Conservation (phyloP, 148 eudicot genomes). For the Nyssa sinensis region DNA sequence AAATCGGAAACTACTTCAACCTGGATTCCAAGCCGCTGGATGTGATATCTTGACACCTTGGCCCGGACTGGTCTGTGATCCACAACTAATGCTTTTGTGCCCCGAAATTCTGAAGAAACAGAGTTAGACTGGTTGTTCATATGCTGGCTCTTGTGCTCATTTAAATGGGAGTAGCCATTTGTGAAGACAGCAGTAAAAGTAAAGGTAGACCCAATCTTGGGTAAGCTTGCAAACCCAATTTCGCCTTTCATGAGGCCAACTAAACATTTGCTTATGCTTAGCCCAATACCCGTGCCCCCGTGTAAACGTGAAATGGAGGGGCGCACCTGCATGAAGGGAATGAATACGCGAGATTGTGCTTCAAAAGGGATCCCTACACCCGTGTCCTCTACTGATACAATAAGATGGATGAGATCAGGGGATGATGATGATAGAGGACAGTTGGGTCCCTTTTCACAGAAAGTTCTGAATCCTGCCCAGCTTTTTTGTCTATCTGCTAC, state of each 20-base stretch:
- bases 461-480: constrained; percentile 68
- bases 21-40: constrained; percentile 69
- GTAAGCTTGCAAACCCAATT: constrained; percentile 73
- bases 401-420: constrained; percentile 47
- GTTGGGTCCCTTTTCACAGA: constrained; percentile 37
- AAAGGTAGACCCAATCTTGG: constrained; percentile 78
- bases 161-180: constrained; percentile 30
- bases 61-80: constrained; percentile 72
- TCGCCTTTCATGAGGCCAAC: constrained; percentile 89
- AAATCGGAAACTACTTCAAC: constrained; percentile 60
- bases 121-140: constrained; percentile 35
- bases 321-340: constrained; percentile 98
- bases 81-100: constrained; percentile 73
- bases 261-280: constrained; percentile 95
- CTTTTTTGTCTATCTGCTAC: constrained; percentile 69
- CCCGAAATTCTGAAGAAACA: constrained; percentile 51
- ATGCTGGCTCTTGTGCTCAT: constrained; percentile 39
- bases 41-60: constrained; percentile 74
- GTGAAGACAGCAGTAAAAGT: constrained; percentile 74
- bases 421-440: constrained; percentile 36
- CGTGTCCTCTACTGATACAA: constrained; percentile 93
- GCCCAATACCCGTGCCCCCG: constrained; percentile 96
- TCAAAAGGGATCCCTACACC: constrained; percentile 90
- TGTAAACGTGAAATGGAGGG: constrained; percentile 64
- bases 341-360: constrained; percentile 76